Percentiles rank a stretch among this genome's conserved stretches.
These are phyloP conservation scores for Mycena capillaripes DNA, from an alignment of 768 basidiomycete genomes.

Conservation along the genomic window DNA sequence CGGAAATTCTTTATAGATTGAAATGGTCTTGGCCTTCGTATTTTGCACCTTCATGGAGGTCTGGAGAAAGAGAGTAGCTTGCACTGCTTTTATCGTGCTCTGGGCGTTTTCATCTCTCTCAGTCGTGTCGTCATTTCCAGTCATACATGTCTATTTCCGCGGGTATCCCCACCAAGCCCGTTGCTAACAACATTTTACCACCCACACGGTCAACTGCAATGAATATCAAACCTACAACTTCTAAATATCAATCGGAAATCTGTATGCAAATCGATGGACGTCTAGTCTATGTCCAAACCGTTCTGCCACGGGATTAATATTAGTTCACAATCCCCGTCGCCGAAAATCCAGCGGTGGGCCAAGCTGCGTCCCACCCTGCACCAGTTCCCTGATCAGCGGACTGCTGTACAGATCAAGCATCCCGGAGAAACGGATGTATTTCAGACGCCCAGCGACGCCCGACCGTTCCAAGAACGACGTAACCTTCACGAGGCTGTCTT, in stretches of 20 bases:
- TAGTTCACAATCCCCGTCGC: constrained; percentile 21
- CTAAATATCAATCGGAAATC: too few species aligned
- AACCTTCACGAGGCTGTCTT: constrained; percentile 10
- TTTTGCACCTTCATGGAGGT: not conserved
- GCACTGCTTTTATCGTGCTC: not conserved
- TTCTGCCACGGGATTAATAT: too few species aligned
- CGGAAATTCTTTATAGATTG: not conserved
- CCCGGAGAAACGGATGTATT: constrained; percentile 27
- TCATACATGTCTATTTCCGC: too few species aligned
- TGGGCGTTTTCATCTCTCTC: not conserved
- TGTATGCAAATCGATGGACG: too few species aligned
- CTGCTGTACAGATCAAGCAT: constrained; percentile 8
- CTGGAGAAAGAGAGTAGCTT: not conserved
- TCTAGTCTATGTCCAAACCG: not conserved
- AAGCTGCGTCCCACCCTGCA: constrained; percentile 17
- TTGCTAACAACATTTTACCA: too few species aligned
- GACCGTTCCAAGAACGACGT: constrained; percentile 24
- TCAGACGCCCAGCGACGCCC: not conserved
- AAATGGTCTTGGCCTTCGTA: not conserved
- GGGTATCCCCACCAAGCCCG: too few species aligned
- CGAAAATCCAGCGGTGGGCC: constrained; percentile 22
- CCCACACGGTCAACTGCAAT: too few species aligned
- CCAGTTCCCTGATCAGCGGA: constrained; percentile 1
- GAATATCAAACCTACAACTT: too few species aligned
- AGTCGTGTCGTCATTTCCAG: constrained; percentile 1